Conservation (phyloP, 352 stramenopile species). For the Aphanomyces euteiches region DNA sequence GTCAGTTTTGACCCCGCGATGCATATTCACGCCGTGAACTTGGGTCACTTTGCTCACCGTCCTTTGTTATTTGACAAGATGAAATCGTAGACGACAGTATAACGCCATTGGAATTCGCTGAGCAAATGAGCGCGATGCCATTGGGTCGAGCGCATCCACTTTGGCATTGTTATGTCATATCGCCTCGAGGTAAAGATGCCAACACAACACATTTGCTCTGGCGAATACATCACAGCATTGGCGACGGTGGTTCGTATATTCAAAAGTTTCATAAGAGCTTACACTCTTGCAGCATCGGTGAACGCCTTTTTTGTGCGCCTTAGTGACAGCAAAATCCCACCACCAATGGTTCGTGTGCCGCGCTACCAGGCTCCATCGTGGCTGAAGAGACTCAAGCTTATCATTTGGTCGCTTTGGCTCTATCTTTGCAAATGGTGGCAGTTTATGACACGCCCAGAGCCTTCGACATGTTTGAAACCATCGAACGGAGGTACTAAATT, state of each 20-base stretch:
- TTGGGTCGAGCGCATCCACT: conserved; percentile 65
- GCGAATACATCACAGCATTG: conserved; percentile 78
- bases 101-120: too few relatives aligned
- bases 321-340: background rate
- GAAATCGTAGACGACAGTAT: too few relatives aligned
- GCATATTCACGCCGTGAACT: too few relatives aligned
- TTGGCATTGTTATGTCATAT: conserved; percentile 41
- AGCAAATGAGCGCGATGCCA: conserved; percentile 31
- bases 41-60: too few relatives aligned
- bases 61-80: too few relatives aligned
- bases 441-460: background rate
- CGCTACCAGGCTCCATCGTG: background rate
- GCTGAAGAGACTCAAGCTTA: too few relatives aligned
- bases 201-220: conserved; percentile 50
- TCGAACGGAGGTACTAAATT: background rate
- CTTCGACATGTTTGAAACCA: background rate
- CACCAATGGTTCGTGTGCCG: background rate
- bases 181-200: conserved; percentile 31
- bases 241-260: conserved; percentile 44
- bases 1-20: too few relatives aligned
- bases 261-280: background rate
- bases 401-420: too few relatives aligned
- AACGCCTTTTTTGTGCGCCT: background rate
- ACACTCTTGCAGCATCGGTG: background rate
- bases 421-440: background rate